phyloP scores from a whole-genome alignment of 306 rosid species.

The Mimosa pudica region DNA sequence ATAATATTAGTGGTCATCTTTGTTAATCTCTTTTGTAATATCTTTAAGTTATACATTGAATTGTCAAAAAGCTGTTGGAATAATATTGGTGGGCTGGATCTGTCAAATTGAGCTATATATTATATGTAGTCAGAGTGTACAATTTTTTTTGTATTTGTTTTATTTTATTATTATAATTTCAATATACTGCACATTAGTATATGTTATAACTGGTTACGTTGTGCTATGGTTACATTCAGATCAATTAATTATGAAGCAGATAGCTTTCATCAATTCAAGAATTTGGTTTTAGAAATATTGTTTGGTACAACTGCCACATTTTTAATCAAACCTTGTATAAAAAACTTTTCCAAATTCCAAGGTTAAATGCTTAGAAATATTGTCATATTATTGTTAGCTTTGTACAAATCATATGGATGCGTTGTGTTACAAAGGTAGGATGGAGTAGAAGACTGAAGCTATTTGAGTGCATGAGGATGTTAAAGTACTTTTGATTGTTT shows the following conservation, averaged over 20 bases:
- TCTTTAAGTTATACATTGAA: not conserved
- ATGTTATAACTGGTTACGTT: not conserved
- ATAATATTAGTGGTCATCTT: not conserved
- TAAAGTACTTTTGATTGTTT: not conserved
- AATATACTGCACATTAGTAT: not conserved
- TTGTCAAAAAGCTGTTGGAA: not conserved
- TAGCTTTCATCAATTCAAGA: not conserved
- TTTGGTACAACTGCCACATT: not conserved
- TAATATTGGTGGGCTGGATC: not conserved
- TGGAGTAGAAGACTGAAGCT: conserved; percentile 23
- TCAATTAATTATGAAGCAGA: not conserved
- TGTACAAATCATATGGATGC: conserved; percentile 13
- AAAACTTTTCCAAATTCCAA: not conserved
- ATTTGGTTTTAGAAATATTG: not conserved
- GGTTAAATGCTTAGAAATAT: conserved; percentile 12
- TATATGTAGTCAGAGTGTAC: not conserved
- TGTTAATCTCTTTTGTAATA: not conserved
- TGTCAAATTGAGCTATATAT: not conserved
- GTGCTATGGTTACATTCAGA: not conserved
- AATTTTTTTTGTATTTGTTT: not conserved
- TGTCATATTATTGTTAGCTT: not conserved
- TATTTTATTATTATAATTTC: not conserved
- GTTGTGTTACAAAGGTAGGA: conserved; percentile 4
- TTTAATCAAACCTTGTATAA: not conserved
- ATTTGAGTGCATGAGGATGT: not conserved